Evolutionary conservation across 495 filamentous ascomycete genomes (phyloP).

Genomic region (Podospora didyma): DNA sequence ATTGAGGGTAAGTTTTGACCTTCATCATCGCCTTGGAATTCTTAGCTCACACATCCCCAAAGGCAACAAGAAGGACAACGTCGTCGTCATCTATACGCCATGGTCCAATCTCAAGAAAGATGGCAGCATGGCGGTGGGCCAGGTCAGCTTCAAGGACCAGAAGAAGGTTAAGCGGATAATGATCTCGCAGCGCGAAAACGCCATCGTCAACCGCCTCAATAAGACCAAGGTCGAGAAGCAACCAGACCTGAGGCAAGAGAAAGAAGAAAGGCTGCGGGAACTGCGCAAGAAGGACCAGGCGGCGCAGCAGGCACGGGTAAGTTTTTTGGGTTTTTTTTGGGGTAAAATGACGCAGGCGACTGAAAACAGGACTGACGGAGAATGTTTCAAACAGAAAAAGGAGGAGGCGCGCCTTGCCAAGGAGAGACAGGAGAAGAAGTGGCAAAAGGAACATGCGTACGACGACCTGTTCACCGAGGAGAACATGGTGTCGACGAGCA

Average conservation of each 20-base stretch:
- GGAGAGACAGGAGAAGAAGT: conserved; percentile 83
- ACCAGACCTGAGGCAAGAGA: conserved; percentile 75
- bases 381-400: conserved; percentile 52
- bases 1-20: conserved; percentile 71
- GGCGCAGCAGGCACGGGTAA: conserved; percentile 59
- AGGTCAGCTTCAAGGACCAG: conserved; percentile 92
- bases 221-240: conserved; percentile 89
- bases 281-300: conserved; percentile 67
- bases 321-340: conserved; percentile 23
- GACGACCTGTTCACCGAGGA: conserved; percentile 76
- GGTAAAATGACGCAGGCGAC: neutral
- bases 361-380: neutral
- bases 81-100: conserved; percentile 93
- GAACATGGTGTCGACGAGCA: conserved; percentile 59
- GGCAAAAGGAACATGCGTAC: conserved; percentile 91
- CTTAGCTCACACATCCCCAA: neutral
- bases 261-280: conserved; percentile 66
- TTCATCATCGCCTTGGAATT: no score
- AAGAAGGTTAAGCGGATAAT: conserved; percentile 80
- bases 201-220: conserved; percentile 91
- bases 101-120: conserved; percentile 97
- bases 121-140: conserved; percentile 91
- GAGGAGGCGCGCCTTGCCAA: conserved; percentile 74
- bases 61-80: conserved; percentile 98
- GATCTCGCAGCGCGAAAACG: conserved; percentile 72